phyloP scores from a whole-genome alignment of 2,329 filamentous ascomycete genomes.

The Drechslera avenae region DNA sequence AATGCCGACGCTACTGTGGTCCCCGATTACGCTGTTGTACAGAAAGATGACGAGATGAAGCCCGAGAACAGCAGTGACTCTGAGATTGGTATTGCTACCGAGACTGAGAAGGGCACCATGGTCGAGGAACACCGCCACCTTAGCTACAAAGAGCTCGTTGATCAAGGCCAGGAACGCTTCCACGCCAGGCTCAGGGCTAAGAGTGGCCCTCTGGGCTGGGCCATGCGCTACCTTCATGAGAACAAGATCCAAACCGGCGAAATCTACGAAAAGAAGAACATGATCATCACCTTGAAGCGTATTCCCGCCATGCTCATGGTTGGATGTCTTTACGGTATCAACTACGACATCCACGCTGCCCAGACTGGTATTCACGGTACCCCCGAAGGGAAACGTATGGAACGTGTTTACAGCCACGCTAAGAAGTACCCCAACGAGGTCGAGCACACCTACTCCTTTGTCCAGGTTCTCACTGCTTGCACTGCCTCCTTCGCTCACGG shows the following conservation, averaged over 20 bases:
- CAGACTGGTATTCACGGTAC: conserved; percentile 73
- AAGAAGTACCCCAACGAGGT: conserved; percentile 48
- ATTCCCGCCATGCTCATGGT: conserved; percentile 70
- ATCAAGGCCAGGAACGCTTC: conserved; percentile 61
- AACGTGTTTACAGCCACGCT: conserved; percentile 63
- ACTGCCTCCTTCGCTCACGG: conserved; percentile 63
- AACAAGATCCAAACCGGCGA: conserved; percentile 74
- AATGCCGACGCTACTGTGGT: conserved; percentile 63
- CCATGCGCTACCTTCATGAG: conserved; percentile 75
- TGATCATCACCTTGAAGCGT: conserved; percentile 66
- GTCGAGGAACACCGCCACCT: conserved; percentile 56
- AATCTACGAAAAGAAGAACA: conserved; percentile 76
- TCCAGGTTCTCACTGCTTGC: conserved; percentile 57
- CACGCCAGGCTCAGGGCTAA: conserved; percentile 67
- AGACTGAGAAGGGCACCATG: conserved; percentile 37
- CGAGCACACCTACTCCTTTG: conserved; percentile 53
- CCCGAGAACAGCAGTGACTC: conserved; percentile 35
- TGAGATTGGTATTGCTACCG: conserved; percentile 39
- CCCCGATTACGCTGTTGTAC: conserved; percentile 78
- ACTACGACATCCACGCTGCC: conserved; percentile 83
- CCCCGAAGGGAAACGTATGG: conserved; percentile 74
- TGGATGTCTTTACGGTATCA: conserved; percentile 71
- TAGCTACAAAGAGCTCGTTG: conserved; percentile 67
- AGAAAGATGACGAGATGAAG: conserved; percentile 60
- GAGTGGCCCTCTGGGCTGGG: conserved; percentile 77